These are phyloP conservation scores for Apiospora kogelbergensis DNA, from an alignment of 2,329 filamentous ascomycete genomes.

Conservation along the genomic window DNA sequence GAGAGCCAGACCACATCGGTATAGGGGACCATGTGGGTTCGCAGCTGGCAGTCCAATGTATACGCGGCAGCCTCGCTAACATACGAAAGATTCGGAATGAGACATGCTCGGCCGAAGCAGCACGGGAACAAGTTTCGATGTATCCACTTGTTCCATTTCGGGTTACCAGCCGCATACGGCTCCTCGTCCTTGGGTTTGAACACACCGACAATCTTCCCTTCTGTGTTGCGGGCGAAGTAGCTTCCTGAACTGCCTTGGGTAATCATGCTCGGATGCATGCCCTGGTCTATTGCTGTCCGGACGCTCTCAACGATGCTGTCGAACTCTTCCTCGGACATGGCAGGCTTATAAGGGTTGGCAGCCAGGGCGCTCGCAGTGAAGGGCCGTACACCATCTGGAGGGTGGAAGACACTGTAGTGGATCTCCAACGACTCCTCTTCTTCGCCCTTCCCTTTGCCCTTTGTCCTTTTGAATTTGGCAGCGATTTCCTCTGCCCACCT, in stretches of 20 bases:
- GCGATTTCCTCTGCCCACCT: slow-evolving; percentile 98
- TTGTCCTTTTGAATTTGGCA: slow-evolving; percentile 88
- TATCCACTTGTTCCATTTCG: slow-evolving; percentile 99
- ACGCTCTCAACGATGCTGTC: slow-evolving; percentile 89
- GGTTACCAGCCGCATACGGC: slow-evolving; percentile 93
- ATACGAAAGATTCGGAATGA: slow-evolving; percentile 97
- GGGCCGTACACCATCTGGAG: slow-evolving; percentile 83
- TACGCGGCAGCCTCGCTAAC: slow-evolving; percentile 97
- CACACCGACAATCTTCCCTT: slow-evolving; percentile 93
- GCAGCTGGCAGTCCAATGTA: slow-evolving; percentile 85
- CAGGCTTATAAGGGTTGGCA: slow-evolving; percentile 50
- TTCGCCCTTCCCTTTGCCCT: slow-evolving; percentile 67
- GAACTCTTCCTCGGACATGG: slow-evolving; percentile 79
- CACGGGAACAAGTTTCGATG: slow-evolving; percentile 96
- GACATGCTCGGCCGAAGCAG: slow-evolving; percentile 90
- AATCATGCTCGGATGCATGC: slow-evolving; percentile 92
- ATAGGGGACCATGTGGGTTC: slow-evolving; percentile 91
- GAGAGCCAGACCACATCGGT: slow-evolving; percentile 93
- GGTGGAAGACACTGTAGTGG: slow-evolving; percentile 94
- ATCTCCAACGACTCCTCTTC: slow-evolving; percentile 92
- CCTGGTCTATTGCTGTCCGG: slow-evolving; percentile 83
- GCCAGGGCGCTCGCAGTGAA: slow-evolving; percentile 74
- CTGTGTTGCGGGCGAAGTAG: slow-evolving; percentile 90
- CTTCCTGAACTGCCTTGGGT: slow-evolving; percentile 96
- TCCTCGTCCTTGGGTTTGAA: slow-evolving; percentile 99